Conservation (phyloP, 2,329 filamentous ascomycete genomes). For the Knoxdaviesia capensis region DNA sequence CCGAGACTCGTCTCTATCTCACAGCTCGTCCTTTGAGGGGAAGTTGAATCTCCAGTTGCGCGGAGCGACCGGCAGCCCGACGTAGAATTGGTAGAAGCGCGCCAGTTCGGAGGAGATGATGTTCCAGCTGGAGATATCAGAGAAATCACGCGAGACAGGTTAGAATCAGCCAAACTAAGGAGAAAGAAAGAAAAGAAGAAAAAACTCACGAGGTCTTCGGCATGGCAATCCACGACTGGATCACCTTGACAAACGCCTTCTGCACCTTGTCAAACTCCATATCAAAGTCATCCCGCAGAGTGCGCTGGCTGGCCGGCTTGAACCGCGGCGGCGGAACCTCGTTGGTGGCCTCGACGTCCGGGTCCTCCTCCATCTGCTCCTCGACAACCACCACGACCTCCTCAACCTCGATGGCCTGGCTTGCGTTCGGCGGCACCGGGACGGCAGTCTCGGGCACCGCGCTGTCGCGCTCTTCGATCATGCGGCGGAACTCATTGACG, state of each 20-base stretch:
- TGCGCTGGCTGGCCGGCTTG: conserved; percentile 6
- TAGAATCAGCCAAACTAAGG: neutral
- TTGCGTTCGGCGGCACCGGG: conserved; percentile 6
- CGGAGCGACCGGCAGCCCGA: conserved; percentile 29
- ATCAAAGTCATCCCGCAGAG: conserved; percentile 36
- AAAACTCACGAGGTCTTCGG: conserved; percentile 49
- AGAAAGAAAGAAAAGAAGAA: neutral
- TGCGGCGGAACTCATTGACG: conserved; percentile 47
- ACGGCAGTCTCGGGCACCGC: conserved; percentile 7
- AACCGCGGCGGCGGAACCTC: conserved; percentile 10
- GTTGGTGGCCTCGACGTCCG: conserved; percentile 10
- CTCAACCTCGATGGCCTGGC: conserved; percentile 9
- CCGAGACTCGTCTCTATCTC: conserved; percentile 1
- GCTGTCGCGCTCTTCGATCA: conserved; percentile 21
- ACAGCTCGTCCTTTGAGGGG: conserved; percentile 28
- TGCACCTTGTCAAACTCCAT: conserved; percentile 45
- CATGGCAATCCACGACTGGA: conserved; percentile 48
- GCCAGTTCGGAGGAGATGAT: conserved; percentile 23
- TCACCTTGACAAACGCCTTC: conserved; percentile 42
- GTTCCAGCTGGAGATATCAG: conserved; percentile 14
- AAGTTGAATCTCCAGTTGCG: conserved; percentile 25
- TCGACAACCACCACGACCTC: conserved; percentile 8
- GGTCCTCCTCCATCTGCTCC: conserved; percentile 20
- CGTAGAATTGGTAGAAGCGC: conserved; percentile 27
- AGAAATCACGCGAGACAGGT: neutral